Evolutionary conservation across 1,284 basidiomycete species (phyloP).

Genomic region (Apiotrichum akiyoshidainum): DNA sequence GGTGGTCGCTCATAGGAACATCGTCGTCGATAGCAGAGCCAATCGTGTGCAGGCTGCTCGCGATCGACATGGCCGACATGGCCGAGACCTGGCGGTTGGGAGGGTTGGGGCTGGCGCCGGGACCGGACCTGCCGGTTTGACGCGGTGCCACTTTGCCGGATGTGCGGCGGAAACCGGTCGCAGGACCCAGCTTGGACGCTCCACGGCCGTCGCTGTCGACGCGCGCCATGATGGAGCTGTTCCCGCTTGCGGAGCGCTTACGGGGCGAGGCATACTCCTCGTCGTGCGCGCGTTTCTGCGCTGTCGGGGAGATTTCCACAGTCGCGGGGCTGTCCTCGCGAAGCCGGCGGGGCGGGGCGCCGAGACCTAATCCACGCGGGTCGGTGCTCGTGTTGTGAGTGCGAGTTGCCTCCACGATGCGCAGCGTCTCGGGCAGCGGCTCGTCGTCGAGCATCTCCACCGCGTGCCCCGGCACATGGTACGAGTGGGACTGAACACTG

Average conservation of each 20-base stretch:
- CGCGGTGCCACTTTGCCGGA: neutral
- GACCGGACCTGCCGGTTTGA: slow-evolving; percentile 1
- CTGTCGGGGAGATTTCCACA: neutral
- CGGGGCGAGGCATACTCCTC: slow-evolving; percentile 36
- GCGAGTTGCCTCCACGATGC: neutral
- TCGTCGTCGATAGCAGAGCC: slow-evolving; percentile 15
- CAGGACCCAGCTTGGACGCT: neutral
- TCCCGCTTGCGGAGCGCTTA: slow-evolving; percentile 32
- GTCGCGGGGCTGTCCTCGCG: slow-evolving; percentile 27
- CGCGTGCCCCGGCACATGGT: neutral
- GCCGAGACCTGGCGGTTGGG: slow-evolving; percentile 9
- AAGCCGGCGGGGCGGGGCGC: slow-evolving; percentile 30
- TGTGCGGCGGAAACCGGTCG: neutral
- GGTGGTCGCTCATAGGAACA: slow-evolving; percentile 20
- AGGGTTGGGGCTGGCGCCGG: slow-evolving; percentile 2
- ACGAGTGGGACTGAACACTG: neutral
- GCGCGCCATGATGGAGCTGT: slow-evolving; percentile 9
- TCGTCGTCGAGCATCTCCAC: neutral
- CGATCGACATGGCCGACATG: neutral
- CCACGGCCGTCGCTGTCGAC: slow-evolving; percentile 23
- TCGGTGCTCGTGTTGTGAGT: neutral
- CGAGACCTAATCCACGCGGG: slow-evolving; percentile 21
- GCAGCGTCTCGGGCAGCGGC: neutral
- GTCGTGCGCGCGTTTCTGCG: slow-evolving; percentile 39
- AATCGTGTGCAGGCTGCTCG: slow-evolving; percentile 4